A percentile compares a stretch with the other conserved stretches of the same genome.
These are phyloP conservation scores for Tuber microsphaerosporum DNA, from an alignment of 495 filamentous ascomycete species.

Conservation along the genomic window DNA sequence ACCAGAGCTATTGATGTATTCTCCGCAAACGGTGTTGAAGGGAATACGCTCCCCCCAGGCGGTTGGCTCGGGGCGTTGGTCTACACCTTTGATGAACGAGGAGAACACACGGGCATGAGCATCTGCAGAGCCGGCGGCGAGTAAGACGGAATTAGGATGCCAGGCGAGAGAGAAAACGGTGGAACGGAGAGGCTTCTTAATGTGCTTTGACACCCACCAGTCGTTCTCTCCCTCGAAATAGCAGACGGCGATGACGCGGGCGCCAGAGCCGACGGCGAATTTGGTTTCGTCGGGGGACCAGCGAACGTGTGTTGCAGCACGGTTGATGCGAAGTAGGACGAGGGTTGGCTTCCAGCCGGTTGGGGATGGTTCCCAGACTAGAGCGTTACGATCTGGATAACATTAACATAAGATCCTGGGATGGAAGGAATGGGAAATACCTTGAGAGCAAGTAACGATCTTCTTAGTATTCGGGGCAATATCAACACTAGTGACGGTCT, in stretches of 20 bases:
- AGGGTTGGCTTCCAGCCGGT: slow-evolving; percentile 93
- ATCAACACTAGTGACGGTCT: slow-evolving; percentile 90
- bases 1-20: slow-evolving; percentile 87
- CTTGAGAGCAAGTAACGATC: slow-evolving; percentile 96
- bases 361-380: slow-evolving; percentile 91
- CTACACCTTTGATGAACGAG: slow-evolving; percentile 89
- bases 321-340: slow-evolving; percentile 92
- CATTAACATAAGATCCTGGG: slow-evolving; percentile 11
- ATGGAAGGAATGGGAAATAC: slow-evolving; percentile 45
- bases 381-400: slow-evolving; percentile 82
- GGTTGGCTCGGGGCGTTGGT: slow-evolving; percentile 75
- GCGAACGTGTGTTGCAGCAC: slow-evolving; percentile 90
- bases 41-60: slow-evolving; percentile 93
- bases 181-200: slow-evolving; percentile 95
- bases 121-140: slow-evolving; percentile 90
- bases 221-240: slow-evolving; percentile 99
- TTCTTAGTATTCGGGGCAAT: slow-evolving; percentile 83
- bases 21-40: slow-evolving; percentile 96
- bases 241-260: slow-evolving; percentile 91
- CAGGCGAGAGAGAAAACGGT: slow-evolving; percentile 89
- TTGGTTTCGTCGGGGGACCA: slow-evolving; percentile 97
- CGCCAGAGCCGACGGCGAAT: slow-evolving; percentile 93
- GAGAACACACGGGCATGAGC: slow-evolving; percentile 96
- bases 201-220: slow-evolving; percentile 99
- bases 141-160: slow-evolving; percentile 93